Conservation (phyloP, 768 basidiomycete species). For the Dictyophora rubrovolvata region DNA sequence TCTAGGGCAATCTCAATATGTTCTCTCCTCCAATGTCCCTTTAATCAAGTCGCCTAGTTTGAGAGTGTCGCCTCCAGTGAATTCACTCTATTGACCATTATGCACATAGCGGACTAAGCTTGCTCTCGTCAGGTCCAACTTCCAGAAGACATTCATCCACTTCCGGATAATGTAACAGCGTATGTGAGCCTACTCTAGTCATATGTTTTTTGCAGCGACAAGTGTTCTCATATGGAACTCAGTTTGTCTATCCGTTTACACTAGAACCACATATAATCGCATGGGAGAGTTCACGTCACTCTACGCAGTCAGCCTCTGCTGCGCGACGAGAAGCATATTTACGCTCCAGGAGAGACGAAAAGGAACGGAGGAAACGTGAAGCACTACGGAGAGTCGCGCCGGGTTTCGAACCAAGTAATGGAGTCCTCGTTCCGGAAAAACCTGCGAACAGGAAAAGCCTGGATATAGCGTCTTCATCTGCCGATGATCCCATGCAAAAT, state of each 20-base stretch:
- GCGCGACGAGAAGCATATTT: conserved; percentile 65
- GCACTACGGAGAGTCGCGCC: conserved; percentile 72
- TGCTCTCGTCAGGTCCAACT: conserved; percentile 52
- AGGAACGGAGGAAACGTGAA: conserved; percentile 53
- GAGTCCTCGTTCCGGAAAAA: conserved; percentile 44
- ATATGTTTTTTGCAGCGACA: conserved; percentile 9
- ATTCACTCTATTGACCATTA: no score
- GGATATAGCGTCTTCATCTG: background rate
- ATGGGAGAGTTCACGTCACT: conserved; percentile 61
- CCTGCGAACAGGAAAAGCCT: background rate
- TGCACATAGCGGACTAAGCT: no score
- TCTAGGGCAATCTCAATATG: conserved; percentile 54
- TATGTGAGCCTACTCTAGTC: conserved; percentile 48
- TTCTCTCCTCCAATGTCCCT: conserved; percentile 64
- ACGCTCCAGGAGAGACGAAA: conserved; percentile 64
- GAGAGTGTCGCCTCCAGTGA: conserved; percentile 72
- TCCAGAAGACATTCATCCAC: conserved; percentile 87
- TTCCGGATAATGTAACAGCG: conserved; percentile 81
- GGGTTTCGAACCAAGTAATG: conserved; percentile 62
- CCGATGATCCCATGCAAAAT: background rate
- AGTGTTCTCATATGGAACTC: background rate
- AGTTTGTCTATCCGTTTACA: conserved; percentile 97
- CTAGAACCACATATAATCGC: conserved; percentile 79
- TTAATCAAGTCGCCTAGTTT: conserved; percentile 90
- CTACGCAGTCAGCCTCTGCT: conserved; percentile 53